Conservation (phyloP, 192 early-diverging fungal species). For the Coemansia pectinata region DNA sequence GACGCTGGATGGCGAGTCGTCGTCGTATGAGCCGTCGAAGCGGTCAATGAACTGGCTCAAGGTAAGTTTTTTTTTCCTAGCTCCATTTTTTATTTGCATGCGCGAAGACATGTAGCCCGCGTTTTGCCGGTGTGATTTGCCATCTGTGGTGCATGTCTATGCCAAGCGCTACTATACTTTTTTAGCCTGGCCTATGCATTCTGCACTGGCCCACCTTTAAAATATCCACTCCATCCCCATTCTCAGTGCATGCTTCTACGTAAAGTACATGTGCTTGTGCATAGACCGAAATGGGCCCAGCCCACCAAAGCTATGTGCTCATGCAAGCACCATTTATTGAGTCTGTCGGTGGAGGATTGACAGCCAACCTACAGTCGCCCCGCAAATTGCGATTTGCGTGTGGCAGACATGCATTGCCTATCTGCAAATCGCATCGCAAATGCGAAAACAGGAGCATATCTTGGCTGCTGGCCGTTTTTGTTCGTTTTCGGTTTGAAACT, state of each 20-base stretch:
- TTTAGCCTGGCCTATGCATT: neutral
- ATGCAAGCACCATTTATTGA: neutral
- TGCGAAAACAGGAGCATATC: neutral
- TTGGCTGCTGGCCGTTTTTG: neutral
- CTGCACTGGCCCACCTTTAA: neutral
- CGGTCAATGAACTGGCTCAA: slow-evolving; percentile 99
- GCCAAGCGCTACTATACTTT: neutral
- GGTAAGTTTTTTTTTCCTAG: slow-evolving; percentile 49
- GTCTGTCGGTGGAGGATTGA: neutral
- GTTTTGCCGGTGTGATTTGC: slow-evolving; percentile 6
- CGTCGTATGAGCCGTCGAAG: slow-evolving; percentile 94
- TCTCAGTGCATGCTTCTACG: neutral
- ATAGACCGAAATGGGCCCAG: neutral
- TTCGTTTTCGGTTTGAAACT: neutral
- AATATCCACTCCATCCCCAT: neutral
- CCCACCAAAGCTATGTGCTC: neutral
- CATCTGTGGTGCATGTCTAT: slow-evolving; percentile 4
- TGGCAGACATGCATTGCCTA: slow-evolving; percentile 6
- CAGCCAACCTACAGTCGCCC: neutral
- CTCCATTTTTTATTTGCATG: neutral
- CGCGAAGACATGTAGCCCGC: neutral
- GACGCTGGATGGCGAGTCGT: slow-evolving; percentile 78
- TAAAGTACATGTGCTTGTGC: slow-evolving; percentile 30
- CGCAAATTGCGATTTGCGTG: neutral
- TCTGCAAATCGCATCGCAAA: neutral